A percentile compares a stretch with the other conserved stretches of the same genome.
Conservation (phyloP, 2,329 filamentous ascomycete genomes). For the Aspergillus neoniger region DNA sequence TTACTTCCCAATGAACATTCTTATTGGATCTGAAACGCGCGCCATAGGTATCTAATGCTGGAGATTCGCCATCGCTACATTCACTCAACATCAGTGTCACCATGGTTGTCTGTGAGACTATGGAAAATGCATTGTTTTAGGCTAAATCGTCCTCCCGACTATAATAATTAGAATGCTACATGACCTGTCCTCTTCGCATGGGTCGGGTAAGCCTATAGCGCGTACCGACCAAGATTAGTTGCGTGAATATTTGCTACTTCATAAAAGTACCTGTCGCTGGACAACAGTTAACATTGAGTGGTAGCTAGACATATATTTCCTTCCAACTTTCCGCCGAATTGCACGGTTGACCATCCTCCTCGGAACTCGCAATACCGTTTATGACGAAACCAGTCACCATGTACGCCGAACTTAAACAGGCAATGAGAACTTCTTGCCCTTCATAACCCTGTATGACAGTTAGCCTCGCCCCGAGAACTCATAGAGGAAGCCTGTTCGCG, state of each 20-base stretch:
- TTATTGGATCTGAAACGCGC: background rate
- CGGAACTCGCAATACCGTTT: background rate
- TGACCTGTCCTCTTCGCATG: background rate
- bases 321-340: background rate
- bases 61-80: background rate
- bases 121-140: background rate
- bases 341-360: background rate
- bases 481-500: slow-evolving; percentile 16
- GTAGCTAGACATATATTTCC: background rate
- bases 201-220: background rate
- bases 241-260: background rate
- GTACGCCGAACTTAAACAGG: slow-evolving; percentile 60
- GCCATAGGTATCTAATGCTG: background rate
- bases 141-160: background rate
- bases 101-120: too few relatives aligned
- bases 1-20: background rate
- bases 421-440: slow-evolving; percentile 85
- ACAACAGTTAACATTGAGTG: background rate
- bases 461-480: slow-evolving; percentile 1
- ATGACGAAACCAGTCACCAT: background rate
- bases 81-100: background rate
- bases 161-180: background rate
- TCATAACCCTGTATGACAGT: slow-evolving; percentile 59
- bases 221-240: background rate
- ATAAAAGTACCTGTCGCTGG: background rate